Evolutionary conservation across 306 rosid genomes (phyloP).

Genomic region (Cicer chorassanicum): DNA sequence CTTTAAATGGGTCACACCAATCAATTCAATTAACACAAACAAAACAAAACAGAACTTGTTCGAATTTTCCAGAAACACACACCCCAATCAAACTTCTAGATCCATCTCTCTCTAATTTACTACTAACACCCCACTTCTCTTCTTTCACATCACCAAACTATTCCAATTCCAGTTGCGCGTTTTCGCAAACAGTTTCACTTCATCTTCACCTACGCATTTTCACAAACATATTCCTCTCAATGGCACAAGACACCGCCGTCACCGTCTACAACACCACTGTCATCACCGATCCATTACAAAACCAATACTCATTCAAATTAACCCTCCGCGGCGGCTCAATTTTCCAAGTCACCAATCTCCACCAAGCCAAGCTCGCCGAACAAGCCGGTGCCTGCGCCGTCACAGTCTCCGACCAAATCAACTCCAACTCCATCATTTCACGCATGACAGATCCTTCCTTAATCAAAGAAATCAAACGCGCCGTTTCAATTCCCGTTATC

Average conservation of each 20-base stretch:
- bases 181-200: not conserved
- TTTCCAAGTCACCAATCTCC: slow-evolving; percentile 53
- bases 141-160: not conserved
- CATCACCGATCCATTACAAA: slow-evolving; percentile 56
- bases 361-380: slow-evolving; percentile 78
- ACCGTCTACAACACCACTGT: slow-evolving; percentile 57
- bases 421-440: slow-evolving; percentile 32
- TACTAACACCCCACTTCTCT: not conserved
- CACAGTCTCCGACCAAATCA: slow-evolving; percentile 48
- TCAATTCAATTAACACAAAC: no score
- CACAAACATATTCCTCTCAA: slow-evolving; percentile 41
- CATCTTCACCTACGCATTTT: slow-evolving; percentile 37
- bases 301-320: slow-evolving; percentile 50
- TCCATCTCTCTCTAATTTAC: not conserved
- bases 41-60: not conserved
- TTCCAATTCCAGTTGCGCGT: not conserved
- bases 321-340: slow-evolving; percentile 72
- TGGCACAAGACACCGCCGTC: slow-evolving; percentile 66
- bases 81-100: not conserved
- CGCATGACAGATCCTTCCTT: slow-evolving; percentile 73
- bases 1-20: no score
- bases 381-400: slow-evolving; percentile 73
- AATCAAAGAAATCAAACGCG: slow-evolving; percentile 59
- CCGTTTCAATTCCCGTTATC: slow-evolving; percentile 66
- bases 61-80: slow-evolving; percentile 8